These are phyloP conservation scores for Tricholoma hemisulphureum DNA, from an alignment of 768 basidiomycete genomes.

Conservation along the genomic window DNA sequence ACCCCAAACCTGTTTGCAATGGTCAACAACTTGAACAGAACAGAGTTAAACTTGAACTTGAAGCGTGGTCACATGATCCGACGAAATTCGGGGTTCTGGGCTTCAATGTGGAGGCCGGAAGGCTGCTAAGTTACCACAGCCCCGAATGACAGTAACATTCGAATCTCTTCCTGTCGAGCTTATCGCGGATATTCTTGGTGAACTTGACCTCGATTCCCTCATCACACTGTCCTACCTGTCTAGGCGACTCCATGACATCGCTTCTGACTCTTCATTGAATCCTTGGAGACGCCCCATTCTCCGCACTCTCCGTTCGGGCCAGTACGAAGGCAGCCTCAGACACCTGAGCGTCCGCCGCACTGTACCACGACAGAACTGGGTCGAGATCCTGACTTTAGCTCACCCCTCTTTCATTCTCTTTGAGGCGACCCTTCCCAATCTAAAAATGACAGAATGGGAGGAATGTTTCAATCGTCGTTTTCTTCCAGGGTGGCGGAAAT, in stretches of 20 bases:
- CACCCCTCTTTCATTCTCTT: constrained; percentile 62
- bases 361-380: constrained; percentile 78
- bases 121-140: no score
- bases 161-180: constrained; percentile 74
- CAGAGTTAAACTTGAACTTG: no score
- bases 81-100: no score
- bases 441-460: constrained; percentile 68
- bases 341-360: constrained; percentile 61
- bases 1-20: no score
- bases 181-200: constrained; percentile 66
- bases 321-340: constrained; percentile 51
- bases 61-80: no score
- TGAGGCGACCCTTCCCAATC: constrained; percentile 66
- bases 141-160: constrained; percentile 19
- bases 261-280: constrained; percentile 64
- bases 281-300: constrained; percentile 76
- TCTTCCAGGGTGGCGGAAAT: constrained; percentile 72
- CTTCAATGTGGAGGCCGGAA: neutral
- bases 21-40: no score
- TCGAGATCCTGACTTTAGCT: constrained; percentile 69
- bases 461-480: constrained; percentile 71
- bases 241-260: constrained; percentile 52
- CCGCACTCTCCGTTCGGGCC: constrained; percentile 44
- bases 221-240: constrained; percentile 61
- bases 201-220: constrained; percentile 64